These are phyloP conservation scores for Carex kokanica DNA, from an alignment of 176 grass and related monocot genomes.

Conservation along the genomic window DNA sequence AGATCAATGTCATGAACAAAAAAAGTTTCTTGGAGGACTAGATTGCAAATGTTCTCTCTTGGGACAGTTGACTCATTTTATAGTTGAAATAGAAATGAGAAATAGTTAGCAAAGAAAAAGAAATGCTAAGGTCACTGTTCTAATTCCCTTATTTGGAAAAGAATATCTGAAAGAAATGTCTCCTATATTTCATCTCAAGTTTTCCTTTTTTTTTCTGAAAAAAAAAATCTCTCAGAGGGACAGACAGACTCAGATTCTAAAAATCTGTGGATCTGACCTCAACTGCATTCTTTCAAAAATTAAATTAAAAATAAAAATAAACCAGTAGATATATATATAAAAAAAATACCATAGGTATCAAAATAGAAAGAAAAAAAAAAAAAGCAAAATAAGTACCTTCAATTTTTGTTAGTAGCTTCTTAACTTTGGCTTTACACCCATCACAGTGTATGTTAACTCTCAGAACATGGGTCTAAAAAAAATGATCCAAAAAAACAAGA, in stretches of 20 bases:
- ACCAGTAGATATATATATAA: neutral
- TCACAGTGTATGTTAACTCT: constrained; percentile 99
- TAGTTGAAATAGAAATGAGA: constrained; percentile 16
- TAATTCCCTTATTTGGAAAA: constrained; percentile 19
- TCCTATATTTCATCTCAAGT: neutral
- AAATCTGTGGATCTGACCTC: constrained; percentile 19
- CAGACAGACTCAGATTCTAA: constrained; percentile 5
- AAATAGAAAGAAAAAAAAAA: constrained; percentile 2
- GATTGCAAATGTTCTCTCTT: constrained; percentile 2
- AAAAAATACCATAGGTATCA: constrained; percentile 8
- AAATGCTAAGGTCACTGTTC: constrained; percentile 5
- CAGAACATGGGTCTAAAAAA: constrained; percentile 76
- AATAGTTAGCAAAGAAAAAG: neutral
- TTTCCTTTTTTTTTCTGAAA: neutral
- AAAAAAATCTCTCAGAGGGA: neutral
- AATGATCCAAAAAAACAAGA: constrained; percentile 15
- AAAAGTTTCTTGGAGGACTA: neutral
- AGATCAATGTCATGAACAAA: neutral
- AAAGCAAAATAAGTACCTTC: constrained; percentile 50
- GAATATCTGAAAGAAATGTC: neutral
- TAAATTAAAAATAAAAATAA: constrained; percentile 23
- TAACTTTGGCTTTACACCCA: constrained; percentile 91
- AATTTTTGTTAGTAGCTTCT: constrained; percentile 91
- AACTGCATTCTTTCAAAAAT: constrained; percentile 24
- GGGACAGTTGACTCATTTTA: neutral